These are phyloP conservation scores for Cytospora mali DNA, from an alignment of 2,329 filamentous ascomycete genomes.

Conservation along the genomic window DNA sequence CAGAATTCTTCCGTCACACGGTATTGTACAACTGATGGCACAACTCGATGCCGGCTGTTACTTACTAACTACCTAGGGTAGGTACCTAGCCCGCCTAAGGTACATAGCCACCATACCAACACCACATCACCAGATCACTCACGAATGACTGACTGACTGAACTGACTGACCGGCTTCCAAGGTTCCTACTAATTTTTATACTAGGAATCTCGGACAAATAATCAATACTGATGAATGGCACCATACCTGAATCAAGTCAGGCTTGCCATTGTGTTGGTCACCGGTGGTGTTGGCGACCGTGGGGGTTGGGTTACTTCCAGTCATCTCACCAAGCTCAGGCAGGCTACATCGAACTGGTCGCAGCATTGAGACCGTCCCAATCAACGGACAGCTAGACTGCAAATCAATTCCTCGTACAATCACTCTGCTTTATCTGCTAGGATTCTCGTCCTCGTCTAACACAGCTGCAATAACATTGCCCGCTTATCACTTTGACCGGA, in stretches of 20 bases:
- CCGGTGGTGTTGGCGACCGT: neutral
- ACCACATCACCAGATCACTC: too few relatives aligned
- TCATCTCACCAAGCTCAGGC: neutral
- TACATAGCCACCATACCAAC: too few relatives aligned
- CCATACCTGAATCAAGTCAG: neutral
- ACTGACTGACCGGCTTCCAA: neutral
- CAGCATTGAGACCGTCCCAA: neutral
- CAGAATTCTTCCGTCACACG: conserved; percentile 2
- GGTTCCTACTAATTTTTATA: conserved; percentile 1
- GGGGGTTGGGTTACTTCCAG: neutral
- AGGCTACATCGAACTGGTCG: neutral
- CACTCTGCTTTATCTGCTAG: conserved; percentile 8
- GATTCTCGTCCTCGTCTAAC: neutral
- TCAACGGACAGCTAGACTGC: neutral
- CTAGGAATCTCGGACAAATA: too few relatives aligned
- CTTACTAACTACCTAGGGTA: too few relatives aligned
- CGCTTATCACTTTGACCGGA: neutral
- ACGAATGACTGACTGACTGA: too few relatives aligned
- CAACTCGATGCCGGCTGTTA: conserved; percentile 1
- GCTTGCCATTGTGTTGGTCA: neutral
- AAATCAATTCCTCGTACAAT: neutral
- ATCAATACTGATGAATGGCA: neutral
- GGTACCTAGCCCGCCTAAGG: too few relatives aligned
- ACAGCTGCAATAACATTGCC: neutral
- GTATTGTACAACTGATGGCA: conserved; percentile 4